Conservation (phyloP, 371 early-diverging fungal species). For the Mucor racemosus region DNA sequence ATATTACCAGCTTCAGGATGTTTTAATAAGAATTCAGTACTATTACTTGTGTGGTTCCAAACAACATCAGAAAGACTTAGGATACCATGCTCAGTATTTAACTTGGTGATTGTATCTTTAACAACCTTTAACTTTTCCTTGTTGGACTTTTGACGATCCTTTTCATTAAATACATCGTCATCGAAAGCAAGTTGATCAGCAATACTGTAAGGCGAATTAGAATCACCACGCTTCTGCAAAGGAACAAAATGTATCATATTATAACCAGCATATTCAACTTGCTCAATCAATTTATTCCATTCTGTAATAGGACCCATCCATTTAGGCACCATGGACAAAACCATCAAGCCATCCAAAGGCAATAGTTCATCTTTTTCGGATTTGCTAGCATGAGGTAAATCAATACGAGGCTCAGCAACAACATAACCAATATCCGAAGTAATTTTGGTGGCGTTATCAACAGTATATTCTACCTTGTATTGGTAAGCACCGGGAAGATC, state of each 20-base stretch:
- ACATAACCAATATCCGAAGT: constrained; percentile 64
- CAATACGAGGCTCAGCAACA: constrained; percentile 86
- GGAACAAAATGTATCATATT: constrained; percentile 98
- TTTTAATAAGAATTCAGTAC: constrained; percentile 86
- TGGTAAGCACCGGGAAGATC: constrained; percentile 82
- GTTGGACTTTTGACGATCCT: constrained; percentile 49
- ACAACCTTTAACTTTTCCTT: constrained; percentile 65
- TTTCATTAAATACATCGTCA: constrained; percentile 78
- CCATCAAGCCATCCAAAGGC: constrained; percentile 84
- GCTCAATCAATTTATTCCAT: constrained; percentile 80
- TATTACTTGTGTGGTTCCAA: constrained; percentile 96
- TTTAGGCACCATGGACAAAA: constrained; percentile 91
- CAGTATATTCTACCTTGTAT: constrained; percentile 79
- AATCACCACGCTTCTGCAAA: constrained; percentile 84
- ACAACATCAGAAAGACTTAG: constrained; percentile 92
- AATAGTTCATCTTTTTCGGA: constrained; percentile 23
- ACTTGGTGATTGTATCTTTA: constrained; percentile 51
- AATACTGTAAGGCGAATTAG: constrained; percentile 96
- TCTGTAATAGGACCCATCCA: constrained; percentile 87
- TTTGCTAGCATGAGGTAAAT: constrained; percentile 17
- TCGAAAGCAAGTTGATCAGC: constrained; percentile 88
- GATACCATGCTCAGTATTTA: constrained; percentile 71
- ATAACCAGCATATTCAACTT: constrained; percentile 78
- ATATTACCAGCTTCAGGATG: constrained; percentile 91
- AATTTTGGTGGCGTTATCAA: constrained; percentile 17